Evolutionary conservation across 148 eudicot genomes (phyloP), one percentile per base, ranked within the genome.

Genomic region (Arctostaphylos glauca): DNA sequence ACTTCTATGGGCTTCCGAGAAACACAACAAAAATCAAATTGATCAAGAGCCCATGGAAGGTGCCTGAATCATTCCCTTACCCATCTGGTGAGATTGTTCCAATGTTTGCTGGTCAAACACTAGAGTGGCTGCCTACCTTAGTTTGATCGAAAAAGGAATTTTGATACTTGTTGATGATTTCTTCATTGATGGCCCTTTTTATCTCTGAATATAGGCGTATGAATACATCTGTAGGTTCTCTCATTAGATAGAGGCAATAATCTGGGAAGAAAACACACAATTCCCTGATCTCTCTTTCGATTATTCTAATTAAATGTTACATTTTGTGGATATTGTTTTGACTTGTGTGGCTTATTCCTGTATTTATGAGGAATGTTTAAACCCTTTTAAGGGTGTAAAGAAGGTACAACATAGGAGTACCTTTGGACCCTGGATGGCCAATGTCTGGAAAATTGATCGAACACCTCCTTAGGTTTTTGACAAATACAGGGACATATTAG

Each of bases 1-100:
- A 97, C 85, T 94, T 97, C 81, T 97, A 97, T 46, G 96, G 95
- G 38, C 94, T 97, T 76, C 96, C 98, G 18, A 81, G 98, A 86
- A 97, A 97, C 89, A 89, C 90, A 38, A 74, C 92, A 7, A 93
- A 89, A 84, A 89, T 94, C 76, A 90, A 90, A 86, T 80, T 97
- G 89, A 87, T 56, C 52, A 94, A 87, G 87, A 81, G 86, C 67
- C 88, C 91, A 53, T 97, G 95, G 98, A 91, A 93, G 84, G 99
- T 97, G 62, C 99, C 98, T 3, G 88, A 89, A 66, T 86, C 86
- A 38, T 88, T 83, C 78, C 74, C 91, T 5, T 94, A 84, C 78
- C 77, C 90, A 56, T 81, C 82, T 5, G 98, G 99, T 43, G 94
- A 93, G 82, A 93, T 97, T 25, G 86, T 97, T 59, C 99, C 99